Evolutionary conservation across 345 rosid species (phyloP), one percentile per base, ranked within the genome.

Genomic region (Salix koriyanagi): DNA sequence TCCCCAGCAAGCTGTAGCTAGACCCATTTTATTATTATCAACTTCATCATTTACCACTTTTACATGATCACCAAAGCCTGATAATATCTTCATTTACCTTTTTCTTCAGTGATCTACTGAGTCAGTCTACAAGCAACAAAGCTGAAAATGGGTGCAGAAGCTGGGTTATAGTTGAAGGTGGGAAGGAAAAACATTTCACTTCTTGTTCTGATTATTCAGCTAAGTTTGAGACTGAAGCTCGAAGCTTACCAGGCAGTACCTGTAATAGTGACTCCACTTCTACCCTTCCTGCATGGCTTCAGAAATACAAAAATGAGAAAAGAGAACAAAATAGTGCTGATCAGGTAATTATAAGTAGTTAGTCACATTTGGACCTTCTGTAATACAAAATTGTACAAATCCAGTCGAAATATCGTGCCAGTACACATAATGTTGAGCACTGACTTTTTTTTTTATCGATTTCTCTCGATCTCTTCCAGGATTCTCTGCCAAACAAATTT

Each of bases 81-180:
- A 36, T 66, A 13, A 37, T 16, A 70, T 41, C 74, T 44, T 67
- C 21, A 6, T 41, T 70, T 21, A 18, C 34, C 66, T 70, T 36
- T 19, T 41, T n/a, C 28, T 81, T 39, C 66, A 88, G 89, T 81
- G 86, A 79, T 21, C 16, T 77, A 48, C 82, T 82, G 81, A 81
- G 83, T 50, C 81, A 79, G 80, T 79, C 84, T 75, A 73, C 82
- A 46, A 81, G 84, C 80, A 87, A 83, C 75, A 89, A 80, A 79
- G 81, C 79, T 41, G 88, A 83, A 77, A 76, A 71, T 72, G 81
- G 84, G 76, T 65, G 86, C 65, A 79, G 77, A 67, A 77, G 78
- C 48, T 83, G 85, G 87, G 70, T 81, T 74, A 71, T 75, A 14
- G 21, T 76, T 67, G 86, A 84, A 78, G 80, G 77, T 62, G 83